Evolutionary conservation across 2,329 filamentous ascomycete genomes (phyloP).

Genomic region (Fusarium dlaminii): DNA sequence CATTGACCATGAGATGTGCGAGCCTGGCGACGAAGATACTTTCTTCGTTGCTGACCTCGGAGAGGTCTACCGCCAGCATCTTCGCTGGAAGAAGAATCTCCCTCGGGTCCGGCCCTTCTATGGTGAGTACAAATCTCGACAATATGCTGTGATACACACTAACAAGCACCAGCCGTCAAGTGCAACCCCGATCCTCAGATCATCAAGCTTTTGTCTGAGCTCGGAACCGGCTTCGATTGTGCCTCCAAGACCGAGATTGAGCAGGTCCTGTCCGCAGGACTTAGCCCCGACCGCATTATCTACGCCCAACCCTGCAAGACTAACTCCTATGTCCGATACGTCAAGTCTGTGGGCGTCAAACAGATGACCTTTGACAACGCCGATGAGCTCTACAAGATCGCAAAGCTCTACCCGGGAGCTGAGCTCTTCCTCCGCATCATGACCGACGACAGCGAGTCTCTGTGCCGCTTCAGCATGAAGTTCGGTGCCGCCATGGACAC

Average conservation of each 20-base stretch:
- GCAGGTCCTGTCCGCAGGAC: conserved; percentile 82
- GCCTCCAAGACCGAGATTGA: conserved; percentile 98
- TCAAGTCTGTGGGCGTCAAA: conserved; percentile 83
- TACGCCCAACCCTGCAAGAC: conserved; percentile 99
- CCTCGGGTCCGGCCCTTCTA: conserved; percentile 95
- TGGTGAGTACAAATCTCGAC: conserved; percentile 64
- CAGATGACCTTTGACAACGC: conserved; percentile 99
- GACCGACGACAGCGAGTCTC: conserved; percentile 93
- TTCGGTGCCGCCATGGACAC: conserved; percentile 92
- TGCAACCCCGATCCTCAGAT: conserved; percentile 96
- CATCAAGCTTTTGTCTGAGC: conserved; percentile 83
- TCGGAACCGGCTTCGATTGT: conserved; percentile 97
- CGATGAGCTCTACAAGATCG: conserved; percentile 98
- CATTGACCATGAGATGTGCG: conserved; percentile 88
- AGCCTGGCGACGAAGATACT: conserved; percentile 92
- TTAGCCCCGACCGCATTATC: conserved; percentile 91
- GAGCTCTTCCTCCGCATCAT: conserved; percentile 94
- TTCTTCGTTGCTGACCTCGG: conserved; percentile 99
- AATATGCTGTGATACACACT: background rate
- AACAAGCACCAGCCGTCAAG: conserved; percentile 78
- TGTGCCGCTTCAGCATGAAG: conserved; percentile 96
- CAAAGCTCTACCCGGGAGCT: conserved; percentile 86
- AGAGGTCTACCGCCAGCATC: conserved; percentile 97
- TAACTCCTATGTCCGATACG: conserved; percentile 95
- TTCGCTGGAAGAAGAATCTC: conserved; percentile 97